phyloP scores from a whole-genome alignment of 129 eudicot species.

The Pulicaria dysenterica region DNA sequence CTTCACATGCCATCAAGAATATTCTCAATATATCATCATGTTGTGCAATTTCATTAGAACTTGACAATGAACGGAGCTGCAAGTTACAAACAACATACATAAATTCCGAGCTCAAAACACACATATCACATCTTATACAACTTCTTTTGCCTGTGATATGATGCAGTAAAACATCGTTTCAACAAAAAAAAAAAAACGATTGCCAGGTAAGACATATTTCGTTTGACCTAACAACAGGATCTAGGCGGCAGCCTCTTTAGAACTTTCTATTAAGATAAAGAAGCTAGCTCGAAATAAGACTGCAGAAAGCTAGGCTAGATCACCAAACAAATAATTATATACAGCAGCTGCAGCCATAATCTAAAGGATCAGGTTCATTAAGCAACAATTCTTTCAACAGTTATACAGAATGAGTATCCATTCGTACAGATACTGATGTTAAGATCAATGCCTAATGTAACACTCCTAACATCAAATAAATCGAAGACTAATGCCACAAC shows the following conservation, averaged over 20 bases:
- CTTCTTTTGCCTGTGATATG: conserved; percentile 16
- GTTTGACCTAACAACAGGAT: background rate
- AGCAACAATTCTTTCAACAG: conserved; percentile 14
- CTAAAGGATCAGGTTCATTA: conserved; percentile 2
- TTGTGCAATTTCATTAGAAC: conserved; percentile 87
- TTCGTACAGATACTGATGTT: background rate
- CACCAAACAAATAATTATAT: conserved; percentile 7
- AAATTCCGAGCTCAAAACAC: conserved; percentile 25
- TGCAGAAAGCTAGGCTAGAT: conserved; percentile 24
- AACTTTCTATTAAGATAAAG: background rate
- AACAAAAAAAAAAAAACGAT: no score
- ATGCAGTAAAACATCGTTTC: background rate
- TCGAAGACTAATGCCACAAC: conserved; percentile 16
- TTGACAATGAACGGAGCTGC: conserved; percentile 90
- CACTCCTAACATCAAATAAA: conserved; percentile 8
- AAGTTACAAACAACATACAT: conserved; percentile 17
- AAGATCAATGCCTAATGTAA: conserved; percentile 5
- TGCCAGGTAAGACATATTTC: background rate
- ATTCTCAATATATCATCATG: conserved; percentile 87
- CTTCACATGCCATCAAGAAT: conserved; percentile 96
- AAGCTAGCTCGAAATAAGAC: conserved; percentile 10
- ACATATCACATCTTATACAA: conserved; percentile 8
- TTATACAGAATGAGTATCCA: background rate
- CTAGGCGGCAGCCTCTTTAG: background rate
- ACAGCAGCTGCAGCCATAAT: conserved; percentile 21